phyloP scores from a whole-genome alignment of 805 yeast genomes.

The Debaryomyces maramus region DNA sequence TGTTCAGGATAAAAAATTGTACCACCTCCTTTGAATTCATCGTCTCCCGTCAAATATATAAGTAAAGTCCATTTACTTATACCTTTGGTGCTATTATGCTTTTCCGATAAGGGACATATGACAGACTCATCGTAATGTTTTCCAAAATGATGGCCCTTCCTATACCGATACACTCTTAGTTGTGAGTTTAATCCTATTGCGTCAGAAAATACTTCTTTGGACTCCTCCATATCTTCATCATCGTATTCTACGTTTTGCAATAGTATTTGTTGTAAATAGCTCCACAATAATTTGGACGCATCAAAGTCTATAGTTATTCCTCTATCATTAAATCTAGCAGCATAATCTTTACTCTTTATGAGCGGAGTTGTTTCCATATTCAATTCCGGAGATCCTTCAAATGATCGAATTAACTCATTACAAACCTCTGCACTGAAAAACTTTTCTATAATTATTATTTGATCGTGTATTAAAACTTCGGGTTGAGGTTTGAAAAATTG shows the following conservation, averaged over 20 bases:
- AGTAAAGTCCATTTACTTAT: conserved; percentile 59
- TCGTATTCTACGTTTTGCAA: conserved; percentile 27
- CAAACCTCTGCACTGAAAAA: conserved; percentile 40
- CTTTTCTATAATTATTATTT: conserved; percentile 41
- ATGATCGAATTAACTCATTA: conserved; percentile 37
- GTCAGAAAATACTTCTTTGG: conserved; percentile 26
- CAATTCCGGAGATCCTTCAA: conserved; percentile 18
- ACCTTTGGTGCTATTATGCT: conserved; percentile 29
- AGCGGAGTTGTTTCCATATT: conserved; percentile 49
- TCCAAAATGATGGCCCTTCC: conserved; percentile 58
- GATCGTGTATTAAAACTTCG: conserved; percentile 28
- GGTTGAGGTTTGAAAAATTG: conserved; percentile 24
- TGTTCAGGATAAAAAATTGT: conserved; percentile 49
- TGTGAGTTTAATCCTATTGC: conserved; percentile 57
- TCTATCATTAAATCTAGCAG: conserved; percentile 59
- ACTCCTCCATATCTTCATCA: conserved; percentile 24
- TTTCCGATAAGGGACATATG: conserved; percentile 23
- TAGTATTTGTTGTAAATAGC: conserved; percentile 33
- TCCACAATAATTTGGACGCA: conserved; percentile 45
- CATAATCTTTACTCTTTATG: conserved; percentile 51
- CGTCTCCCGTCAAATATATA: conserved; percentile 57
- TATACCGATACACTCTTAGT: conserved; percentile 54
- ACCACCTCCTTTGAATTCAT: conserved; percentile 58
- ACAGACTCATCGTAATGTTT: conserved; percentile 64
- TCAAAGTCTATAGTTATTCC: conserved; percentile 37